phyloP scores from a whole-genome alignment of 768 basidiomycete genomes.

The Lactarius hatsudake region DNA sequence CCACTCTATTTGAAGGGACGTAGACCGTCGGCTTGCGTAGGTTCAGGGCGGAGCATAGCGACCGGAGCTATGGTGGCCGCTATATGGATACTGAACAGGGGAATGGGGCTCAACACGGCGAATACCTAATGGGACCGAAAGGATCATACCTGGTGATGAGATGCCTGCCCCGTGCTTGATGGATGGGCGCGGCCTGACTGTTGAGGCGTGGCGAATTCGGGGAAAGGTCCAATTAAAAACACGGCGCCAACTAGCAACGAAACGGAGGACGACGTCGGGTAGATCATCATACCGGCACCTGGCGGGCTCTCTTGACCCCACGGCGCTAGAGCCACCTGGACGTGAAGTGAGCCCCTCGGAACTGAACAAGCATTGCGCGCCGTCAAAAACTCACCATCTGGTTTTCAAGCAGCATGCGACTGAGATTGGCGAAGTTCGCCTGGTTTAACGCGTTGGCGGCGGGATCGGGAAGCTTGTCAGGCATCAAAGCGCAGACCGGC shows the following conservation, averaged over 20 bases:
- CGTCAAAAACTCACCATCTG: slow-evolving; percentile 44
- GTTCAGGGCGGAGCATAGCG: slow-evolving; percentile 16
- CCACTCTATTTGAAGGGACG: background rate
- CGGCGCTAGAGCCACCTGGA: slow-evolving; percentile 23
- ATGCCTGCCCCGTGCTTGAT: slow-evolving; percentile 44
- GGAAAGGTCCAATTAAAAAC: slow-evolving; percentile 45
- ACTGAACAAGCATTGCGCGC: background rate
- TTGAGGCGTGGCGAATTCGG: slow-evolving; percentile 38
- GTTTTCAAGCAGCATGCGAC: slow-evolving; percentile 49
- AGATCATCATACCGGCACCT: slow-evolving; percentile 27
- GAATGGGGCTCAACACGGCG: background rate
- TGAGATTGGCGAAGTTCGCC: slow-evolving; percentile 52
- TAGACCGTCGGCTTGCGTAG: background rate
- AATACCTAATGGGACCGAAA: background rate
- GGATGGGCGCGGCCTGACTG: slow-evolving; percentile 14
- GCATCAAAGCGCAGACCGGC: slow-evolving; percentile 60
- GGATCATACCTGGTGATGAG: slow-evolving; percentile 21
- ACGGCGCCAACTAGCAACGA: slow-evolving; percentile 25
- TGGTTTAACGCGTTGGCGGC: slow-evolving; percentile 50
- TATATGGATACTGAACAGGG: slow-evolving; percentile 16
- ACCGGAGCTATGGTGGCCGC: slow-evolving; percentile 17
- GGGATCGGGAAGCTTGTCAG: slow-evolving; percentile 53
- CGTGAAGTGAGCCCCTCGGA: background rate
- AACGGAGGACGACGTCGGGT: slow-evolving; percentile 20
- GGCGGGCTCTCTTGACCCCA: slow-evolving; percentile 23